Conservation (phyloP, 2,329 filamentous ascomycete genomes). For the Fusarium avenaceum region DNA sequence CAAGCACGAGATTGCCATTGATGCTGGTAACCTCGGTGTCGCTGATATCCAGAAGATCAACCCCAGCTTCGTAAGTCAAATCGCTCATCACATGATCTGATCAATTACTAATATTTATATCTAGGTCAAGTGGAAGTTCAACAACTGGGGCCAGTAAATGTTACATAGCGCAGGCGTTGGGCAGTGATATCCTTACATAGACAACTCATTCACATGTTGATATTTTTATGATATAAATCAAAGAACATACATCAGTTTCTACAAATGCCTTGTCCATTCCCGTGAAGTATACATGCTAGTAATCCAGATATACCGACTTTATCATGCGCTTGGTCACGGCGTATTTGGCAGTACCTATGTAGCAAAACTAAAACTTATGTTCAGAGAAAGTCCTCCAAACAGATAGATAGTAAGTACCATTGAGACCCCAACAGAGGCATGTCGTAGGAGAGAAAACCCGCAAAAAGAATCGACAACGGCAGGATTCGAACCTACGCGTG, state of each 20-base stretch:
- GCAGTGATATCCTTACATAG: conserved; percentile 38
- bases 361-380: too few species aligned
- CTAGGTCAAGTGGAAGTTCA: conserved; percentile 47
- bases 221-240: conserved; percentile 29
- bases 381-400: too few species aligned
- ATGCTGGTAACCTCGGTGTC: conserved; percentile 60
- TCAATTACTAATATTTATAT: conserved; percentile 3
- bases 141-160: conserved; percentile 45
- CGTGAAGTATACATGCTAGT: too few species aligned
- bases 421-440: too few species aligned
- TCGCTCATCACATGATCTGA: accelerated
- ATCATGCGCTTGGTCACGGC: too few species aligned
- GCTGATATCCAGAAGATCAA: conserved; percentile 55
- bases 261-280: neutral
- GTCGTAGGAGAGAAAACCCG: neutral
- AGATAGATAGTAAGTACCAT: too few species aligned
- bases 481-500: conserved; percentile 35
- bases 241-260: conserved; percentile 5
- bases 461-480: conserved; percentile 19
- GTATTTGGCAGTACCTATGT: too few species aligned
- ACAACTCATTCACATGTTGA: conserved; percentile 36
- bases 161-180: conserved; percentile 7
- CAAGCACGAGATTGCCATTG: conserved; percentile 63
- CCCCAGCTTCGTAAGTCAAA: conserved; percentile 44
- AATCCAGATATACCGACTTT: too few species aligned